phyloP scores from a whole-genome alignment of 2,329 filamentous ascomycete genomes.

The Epichloe glyceriae region DNA sequence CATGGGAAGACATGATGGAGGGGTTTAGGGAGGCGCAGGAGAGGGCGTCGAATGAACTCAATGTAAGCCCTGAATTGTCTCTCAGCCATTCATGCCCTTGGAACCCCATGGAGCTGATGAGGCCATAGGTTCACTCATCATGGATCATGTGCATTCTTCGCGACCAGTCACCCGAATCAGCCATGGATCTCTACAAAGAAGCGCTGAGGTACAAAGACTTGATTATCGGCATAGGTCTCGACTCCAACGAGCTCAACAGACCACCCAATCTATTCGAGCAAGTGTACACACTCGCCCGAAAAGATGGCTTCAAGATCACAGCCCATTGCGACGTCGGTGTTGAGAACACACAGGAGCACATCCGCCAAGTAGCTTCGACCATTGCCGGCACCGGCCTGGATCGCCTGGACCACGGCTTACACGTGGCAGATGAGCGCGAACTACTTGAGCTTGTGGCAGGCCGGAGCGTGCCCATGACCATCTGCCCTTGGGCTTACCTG shows the following conservation, averaged over 20 bases:
- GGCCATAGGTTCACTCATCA: slow-evolving; percentile 47
- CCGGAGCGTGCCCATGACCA: slow-evolving; percentile 46
- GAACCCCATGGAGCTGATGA: background rate
- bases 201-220: slow-evolving; percentile 24
- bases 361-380: slow-evolving; percentile 34
- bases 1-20: slow-evolving; percentile 45
- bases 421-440: slow-evolving; percentile 42
- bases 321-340: slow-evolving; percentile 39
- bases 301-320: slow-evolving; percentile 31
- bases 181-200: slow-evolving; percentile 43
- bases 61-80: background rate
- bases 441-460: slow-evolving; percentile 44
- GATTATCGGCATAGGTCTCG: slow-evolving; percentile 33
- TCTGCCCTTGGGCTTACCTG: slow-evolving; percentile 41
- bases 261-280: slow-evolving; percentile 31
- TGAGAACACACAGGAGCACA: slow-evolving; percentile 33
- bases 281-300: slow-evolving; percentile 21
- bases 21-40: slow-evolving; percentile 48
- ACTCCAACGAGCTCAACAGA: slow-evolving; percentile 31
- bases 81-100: no score
- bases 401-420: slow-evolving; percentile 63
- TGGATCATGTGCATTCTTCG: slow-evolving; percentile 61
- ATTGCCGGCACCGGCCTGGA: slow-evolving; percentile 45
- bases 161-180: slow-evolving; percentile 58
- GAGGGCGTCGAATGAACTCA: slow-evolving; percentile 38